Percentiles rank a stretch among this genome's conserved stretches.
Evolutionary conservation across 2,329 filamentous ascomycete genomes (phyloP).

Genomic region (Colletotrichum plurivorum): DNA sequence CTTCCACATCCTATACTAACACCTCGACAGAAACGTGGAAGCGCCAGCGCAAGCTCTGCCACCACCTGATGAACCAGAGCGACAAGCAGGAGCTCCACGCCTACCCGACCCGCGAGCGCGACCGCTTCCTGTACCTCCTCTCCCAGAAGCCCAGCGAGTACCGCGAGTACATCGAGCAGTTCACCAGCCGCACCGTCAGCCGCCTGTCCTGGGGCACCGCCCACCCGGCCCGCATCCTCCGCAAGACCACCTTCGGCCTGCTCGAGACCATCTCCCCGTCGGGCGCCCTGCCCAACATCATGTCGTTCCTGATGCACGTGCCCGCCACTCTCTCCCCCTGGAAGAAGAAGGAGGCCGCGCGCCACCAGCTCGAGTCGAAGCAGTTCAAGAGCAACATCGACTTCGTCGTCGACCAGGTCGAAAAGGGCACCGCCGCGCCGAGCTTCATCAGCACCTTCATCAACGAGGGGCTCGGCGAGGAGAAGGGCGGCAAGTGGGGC

Average conservation of each 20-base stretch:
- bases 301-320: slow-evolving; percentile 56
- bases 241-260: slow-evolving; percentile 61
- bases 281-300: slow-evolving; percentile 58
- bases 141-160: slow-evolving; percentile 57
- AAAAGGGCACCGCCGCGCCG: slow-evolving; percentile 51
- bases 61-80: slow-evolving; percentile 58
- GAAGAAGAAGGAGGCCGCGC: slow-evolving; percentile 58
- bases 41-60: slow-evolving; percentile 61
- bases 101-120: slow-evolving; percentile 60
- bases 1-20: neutral
- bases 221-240: slow-evolving; percentile 55
- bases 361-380: slow-evolving; percentile 55
- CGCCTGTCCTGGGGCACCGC: slow-evolving; percentile 62
- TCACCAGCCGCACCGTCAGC: slow-evolving; percentile 61
- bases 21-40: slow-evolving; percentile 59
- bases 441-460: slow-evolving; percentile 60
- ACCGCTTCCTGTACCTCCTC: slow-evolving; percentile 61
- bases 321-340: slow-evolving; percentile 58
- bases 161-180: slow-evolving; percentile 62
- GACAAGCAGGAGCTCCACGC: slow-evolving; percentile 54
- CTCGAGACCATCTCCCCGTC: slow-evolving; percentile 61
- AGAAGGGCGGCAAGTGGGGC: slow-evolving; percentile 46
- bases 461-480: slow-evolving; percentile 47
- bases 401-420: slow-evolving; percentile 52
- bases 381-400: slow-evolving; percentile 55